These are phyloP conservation scores for Acrocalymma vagum DNA, from an alignment of 2,329 filamentous ascomycete genomes.

Conservation along the genomic window DNA sequence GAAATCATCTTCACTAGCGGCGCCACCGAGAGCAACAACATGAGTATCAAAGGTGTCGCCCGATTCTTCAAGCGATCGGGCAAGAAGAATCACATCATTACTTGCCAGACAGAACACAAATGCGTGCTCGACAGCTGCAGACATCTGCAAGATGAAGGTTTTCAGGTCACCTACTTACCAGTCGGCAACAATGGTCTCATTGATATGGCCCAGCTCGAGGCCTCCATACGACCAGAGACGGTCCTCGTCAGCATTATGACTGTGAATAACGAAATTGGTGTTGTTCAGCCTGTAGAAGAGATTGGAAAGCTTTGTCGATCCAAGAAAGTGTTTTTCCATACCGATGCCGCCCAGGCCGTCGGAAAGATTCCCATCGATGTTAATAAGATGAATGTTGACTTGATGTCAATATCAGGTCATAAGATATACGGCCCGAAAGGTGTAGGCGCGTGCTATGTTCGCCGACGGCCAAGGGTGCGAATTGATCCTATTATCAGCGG, in stretches of 20 bases:
- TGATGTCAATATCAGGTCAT: constrained; percentile 98
- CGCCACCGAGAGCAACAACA: constrained; percentile 98
- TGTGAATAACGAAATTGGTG: constrained; percentile 99
- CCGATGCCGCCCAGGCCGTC: constrained; percentile 95
- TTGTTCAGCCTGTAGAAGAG: constrained; percentile 94
- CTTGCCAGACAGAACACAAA: constrained; percentile 97
- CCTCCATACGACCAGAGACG: constrained; percentile 89
- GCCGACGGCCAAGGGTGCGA: constrained; percentile 89
- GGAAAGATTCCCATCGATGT: constrained; percentile 97
- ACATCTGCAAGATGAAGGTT: constrained; percentile 96
- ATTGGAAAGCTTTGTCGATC: constrained; percentile 91
- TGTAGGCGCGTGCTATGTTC: constrained; percentile 94
- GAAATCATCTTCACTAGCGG: constrained; percentile 99
- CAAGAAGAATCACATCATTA: constrained; percentile 99
- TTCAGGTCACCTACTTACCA: constrained; percentile 95
- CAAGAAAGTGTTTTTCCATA: constrained; percentile 98
- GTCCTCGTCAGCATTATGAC: constrained; percentile 96
- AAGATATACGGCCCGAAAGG: constrained; percentile 99
- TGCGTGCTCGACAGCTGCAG: constrained; percentile 97
- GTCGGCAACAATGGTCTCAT: constrained; percentile 89
- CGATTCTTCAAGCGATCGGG: constrained; percentile 91
- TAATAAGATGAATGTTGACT: constrained; percentile 96
- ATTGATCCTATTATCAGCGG: constrained; percentile 96
- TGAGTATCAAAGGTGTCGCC: constrained; percentile 98
- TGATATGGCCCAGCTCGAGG: constrained; percentile 82